Percentiles rank a stretch among this genome's conserved stretches.
phyloP scores from a whole-genome alignment of 768 basidiomycete species.

The Mycena indigotica region DNA sequence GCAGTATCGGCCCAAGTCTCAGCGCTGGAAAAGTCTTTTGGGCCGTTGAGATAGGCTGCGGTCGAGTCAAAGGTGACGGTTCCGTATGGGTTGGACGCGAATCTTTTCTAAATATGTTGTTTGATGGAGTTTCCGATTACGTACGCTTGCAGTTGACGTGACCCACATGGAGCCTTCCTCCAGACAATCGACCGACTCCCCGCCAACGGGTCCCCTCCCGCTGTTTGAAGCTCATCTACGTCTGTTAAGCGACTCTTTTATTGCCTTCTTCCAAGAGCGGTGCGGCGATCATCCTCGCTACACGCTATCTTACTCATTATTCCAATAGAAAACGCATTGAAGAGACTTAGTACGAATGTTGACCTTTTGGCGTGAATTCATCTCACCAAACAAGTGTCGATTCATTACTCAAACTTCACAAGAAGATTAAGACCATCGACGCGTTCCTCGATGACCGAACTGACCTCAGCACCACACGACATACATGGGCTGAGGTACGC shows the following conservation, averaged over 20 bases:
- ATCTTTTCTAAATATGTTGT: too few relatives aligned
- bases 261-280: slow-evolving; percentile 88
- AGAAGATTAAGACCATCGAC: slow-evolving; percentile 72
- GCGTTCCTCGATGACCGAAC: slow-evolving; percentile 69
- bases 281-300: slow-evolving; percentile 25
- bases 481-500: slow-evolving; percentile 81
- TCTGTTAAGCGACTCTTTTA: slow-evolving; percentile 72
- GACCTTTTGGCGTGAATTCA: neutral
- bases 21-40: too few relatives aligned
- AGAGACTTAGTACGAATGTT: slow-evolving; percentile 76
- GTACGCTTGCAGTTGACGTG: neutral
- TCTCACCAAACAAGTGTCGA: slow-evolving; percentile 56
- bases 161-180: neutral
- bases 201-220: slow-evolving; percentile 35
- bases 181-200: neutral
- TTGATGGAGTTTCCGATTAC: neutral
- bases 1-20: too few relatives aligned
- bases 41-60: neutral
- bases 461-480: slow-evolving; percentile 63
- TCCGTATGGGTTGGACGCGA: too few relatives aligned
- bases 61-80: neutral
- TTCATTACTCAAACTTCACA: slow-evolving; percentile 71
- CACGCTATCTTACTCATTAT: slow-evolving; percentile 23
- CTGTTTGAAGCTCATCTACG: slow-evolving; percentile 75
- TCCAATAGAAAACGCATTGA: slow-evolving; percentile 74